Conservation (phyloP, 805 yeast genomes). For the Kuraishia piskuri region DNA sequence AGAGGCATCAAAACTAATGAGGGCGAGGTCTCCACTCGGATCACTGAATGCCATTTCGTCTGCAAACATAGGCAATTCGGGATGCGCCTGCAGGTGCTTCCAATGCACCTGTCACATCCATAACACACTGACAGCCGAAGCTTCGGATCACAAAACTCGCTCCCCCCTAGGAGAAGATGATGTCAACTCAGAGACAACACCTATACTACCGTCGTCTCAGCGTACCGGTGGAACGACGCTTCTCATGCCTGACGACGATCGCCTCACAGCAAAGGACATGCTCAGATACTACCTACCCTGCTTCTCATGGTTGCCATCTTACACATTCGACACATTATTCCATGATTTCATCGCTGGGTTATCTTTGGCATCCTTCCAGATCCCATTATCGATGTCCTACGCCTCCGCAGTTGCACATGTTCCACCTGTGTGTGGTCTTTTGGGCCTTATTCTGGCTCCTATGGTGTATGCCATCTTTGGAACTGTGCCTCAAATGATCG, state of each 20-base stretch:
- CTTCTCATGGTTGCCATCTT: slow-evolving; percentile 56
- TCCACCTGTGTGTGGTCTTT: slow-evolving; percentile 73
- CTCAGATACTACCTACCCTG: slow-evolving; percentile 63
- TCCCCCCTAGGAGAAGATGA: neutral
- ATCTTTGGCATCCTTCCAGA: slow-evolving; percentile 83
- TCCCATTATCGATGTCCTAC: slow-evolving; percentile 76
- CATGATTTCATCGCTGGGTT: slow-evolving; percentile 78
- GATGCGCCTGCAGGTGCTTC: neutral
- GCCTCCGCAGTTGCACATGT: slow-evolving; percentile 81
- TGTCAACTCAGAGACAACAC: neutral
- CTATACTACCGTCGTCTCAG: neutral
- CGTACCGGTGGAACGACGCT: neutral
- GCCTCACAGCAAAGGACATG: slow-evolving; percentile 10
- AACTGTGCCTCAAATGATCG: slow-evolving; percentile 81
- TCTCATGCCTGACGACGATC: slow-evolving; percentile 2
- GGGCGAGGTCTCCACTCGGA: neutral
- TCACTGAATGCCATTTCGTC: neutral
- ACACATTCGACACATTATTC: slow-evolving; percentile 27
- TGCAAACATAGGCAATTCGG: neutral
- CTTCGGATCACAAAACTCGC: neutral
- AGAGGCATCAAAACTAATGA: neutral
- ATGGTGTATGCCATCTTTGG: slow-evolving; percentile 72
- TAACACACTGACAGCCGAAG: neutral
- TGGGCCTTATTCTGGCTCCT: slow-evolving; percentile 72
- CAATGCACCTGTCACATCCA: neutral